These are phyloP conservation scores for Sporobolomyces roseus DNA, from an alignment of 768 basidiomycete genomes.

Conservation along the genomic window DNA sequence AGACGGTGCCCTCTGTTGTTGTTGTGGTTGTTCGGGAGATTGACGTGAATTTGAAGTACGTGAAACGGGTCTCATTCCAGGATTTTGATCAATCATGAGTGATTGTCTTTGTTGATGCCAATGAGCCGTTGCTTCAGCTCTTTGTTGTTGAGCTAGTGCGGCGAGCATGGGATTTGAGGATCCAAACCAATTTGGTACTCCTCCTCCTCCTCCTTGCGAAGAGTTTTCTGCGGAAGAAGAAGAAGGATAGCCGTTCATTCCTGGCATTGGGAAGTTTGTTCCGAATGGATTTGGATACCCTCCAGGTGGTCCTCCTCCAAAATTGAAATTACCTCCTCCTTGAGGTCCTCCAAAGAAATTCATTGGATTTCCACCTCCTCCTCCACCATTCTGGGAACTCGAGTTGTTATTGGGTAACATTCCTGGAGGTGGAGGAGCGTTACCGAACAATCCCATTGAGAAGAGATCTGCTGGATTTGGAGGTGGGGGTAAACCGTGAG, in stretches of 20 bases:
- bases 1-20: background rate
- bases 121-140: background rate
- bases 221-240: too few species aligned
- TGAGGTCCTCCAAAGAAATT: too few species aligned
- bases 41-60: background rate
- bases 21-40: background rate
- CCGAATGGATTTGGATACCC: too few species aligned
- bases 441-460: background rate
- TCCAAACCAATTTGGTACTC: constrained; percentile 34
- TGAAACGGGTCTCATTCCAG: too few species aligned
- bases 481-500: background rate
- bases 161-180: constrained; percentile 8
- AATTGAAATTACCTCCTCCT: background rate
- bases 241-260: too few species aligned
- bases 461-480: constrained; percentile 12
- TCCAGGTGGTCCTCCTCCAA: too few species aligned
- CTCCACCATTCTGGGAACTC: too few species aligned
- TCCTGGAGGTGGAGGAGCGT: background rate
- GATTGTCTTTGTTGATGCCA: constrained; percentile 5
- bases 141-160: too few species aligned
- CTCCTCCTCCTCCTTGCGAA: background rate
- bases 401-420: too few species aligned
- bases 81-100: too few species aligned
- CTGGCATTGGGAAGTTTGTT: too few species aligned
- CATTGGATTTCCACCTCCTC: too few species aligned